These are phyloP conservation scores for Albugo candida DNA, from an alignment of 352 stramenopile genomes.

Conservation along the genomic window DNA sequence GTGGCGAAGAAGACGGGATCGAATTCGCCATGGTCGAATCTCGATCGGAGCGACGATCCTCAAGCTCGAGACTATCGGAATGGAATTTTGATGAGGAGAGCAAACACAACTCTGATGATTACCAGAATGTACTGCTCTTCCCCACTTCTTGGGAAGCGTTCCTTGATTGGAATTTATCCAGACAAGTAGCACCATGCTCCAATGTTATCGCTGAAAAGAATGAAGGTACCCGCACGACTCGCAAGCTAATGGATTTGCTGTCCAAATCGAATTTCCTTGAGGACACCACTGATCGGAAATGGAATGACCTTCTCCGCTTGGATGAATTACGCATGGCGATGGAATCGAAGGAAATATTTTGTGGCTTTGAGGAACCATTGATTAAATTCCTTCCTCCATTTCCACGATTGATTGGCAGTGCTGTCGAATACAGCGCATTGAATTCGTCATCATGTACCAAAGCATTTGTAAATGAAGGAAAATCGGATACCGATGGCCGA, in stretches of 20 bases:
- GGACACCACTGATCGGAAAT: constrained; percentile 37
- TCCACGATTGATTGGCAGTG: constrained; percentile 31
- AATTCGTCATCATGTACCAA: constrained; percentile 2
- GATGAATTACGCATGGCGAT: constrained; percentile 50
- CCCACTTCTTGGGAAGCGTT: neutral
- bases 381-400: constrained; percentile 63
- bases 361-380: constrained; percentile 56
- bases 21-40: neutral
- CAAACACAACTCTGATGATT: neutral
- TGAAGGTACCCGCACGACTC: neutral
- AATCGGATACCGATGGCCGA: neutral
- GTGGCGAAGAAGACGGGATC: neutral
- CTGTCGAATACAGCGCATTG: constrained; percentile 47
- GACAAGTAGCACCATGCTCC: too few species aligned
- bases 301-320: constrained; percentile 49
- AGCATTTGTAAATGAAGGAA: neutral
- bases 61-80: too few species aligned
- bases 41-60: neutral
- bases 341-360: constrained; percentile 71
- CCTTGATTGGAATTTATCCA: too few species aligned
- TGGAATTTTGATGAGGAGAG: neutral
- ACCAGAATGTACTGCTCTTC: too few species aligned
- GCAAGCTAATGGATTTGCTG: constrained; percentile 18
- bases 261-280: constrained; percentile 35
- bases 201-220: neutral